Base-by-base conservation (phyloP, 225 moss, liverwort and hornwort genomes). In the Asterella californica region DNA sequence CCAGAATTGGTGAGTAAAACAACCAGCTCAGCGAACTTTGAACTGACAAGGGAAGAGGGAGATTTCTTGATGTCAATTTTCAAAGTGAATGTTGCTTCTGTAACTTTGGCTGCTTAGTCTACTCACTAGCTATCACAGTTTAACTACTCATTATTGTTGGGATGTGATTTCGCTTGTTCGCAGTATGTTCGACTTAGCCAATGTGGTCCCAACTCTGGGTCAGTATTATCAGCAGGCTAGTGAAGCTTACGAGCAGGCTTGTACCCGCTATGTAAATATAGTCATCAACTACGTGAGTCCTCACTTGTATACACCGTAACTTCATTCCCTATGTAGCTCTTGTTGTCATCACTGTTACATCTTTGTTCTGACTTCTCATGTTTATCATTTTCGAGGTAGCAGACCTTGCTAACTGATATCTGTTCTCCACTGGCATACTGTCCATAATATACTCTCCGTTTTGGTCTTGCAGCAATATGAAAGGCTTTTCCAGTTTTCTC, bases 141-240 rank as follows among this genome's bases (percentile, higher is more conserved):
- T 18, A 8, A 53, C 29, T 33, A 78, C 45, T 88, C 78, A 45
- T 33, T 66, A 0, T 38, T 65, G 65, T 81, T 80, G 49, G 11
- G 66, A 36, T 59, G 22, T 37, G 57, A 24, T 80, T 72, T 22
- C 42, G 9, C 42, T 60, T 60, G 73, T 29, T 38, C 61, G 34
- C 91, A 93, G 99, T 84, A 99, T 99, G 99, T 99, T 95, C 81
- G 99, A 99, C 74, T 87, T 99, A 83, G 99, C 99, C 78, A 99
- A 99, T 78, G 88, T 92, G 76, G 99, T 99, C 37, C 91, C 90
- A 49, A 88, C 91, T 64, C 85, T 99, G 87, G 95, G 95, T 60
- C 86, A 88, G 63, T 99, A 93, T 79, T 99, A 99, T 86, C 99
- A 95, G 80, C 99, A 92, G 87, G 99, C 99, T 53, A 99, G 99